Base-by-base conservation (phyloP, 2,329 filamentous ascomycete genomes). In the Aspergillus pseudonomiae region DNA sequence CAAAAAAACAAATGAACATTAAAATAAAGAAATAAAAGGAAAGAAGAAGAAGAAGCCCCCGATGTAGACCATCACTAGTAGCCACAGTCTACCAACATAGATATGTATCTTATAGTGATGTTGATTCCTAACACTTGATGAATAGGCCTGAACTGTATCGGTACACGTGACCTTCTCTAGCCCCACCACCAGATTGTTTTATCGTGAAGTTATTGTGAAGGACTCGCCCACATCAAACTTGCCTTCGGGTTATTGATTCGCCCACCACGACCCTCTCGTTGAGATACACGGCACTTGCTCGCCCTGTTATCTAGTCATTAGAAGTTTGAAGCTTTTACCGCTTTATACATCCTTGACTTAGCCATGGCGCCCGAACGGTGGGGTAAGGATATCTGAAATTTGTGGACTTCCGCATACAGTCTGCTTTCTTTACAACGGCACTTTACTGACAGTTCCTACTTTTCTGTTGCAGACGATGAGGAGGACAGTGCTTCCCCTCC, bases 401-500 rank as follows among this genome's bases (percentile, higher is more conserved):
- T 43, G 21, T 53, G 43, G 34, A 11, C 14, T 43, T 48, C 34
- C 50, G 26, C 12, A 53, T 58, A 19, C 26, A 45, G n/a, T 32
- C 30, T 32, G n/a, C 24, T 28, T 32, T 41, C 10, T 24, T 19
- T n/a, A 43, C 32, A 6, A 45, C 39, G 21, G 9, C 48, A 28
- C 26, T 43, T 55, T 43, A 68, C 63, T 55, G 53, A 67, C 53
- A 14, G 6, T 14, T 52, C 43, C 57, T 60, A 12, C 43, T 57
- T 62, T 12, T 43, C 62, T n/a, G 21, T 39, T 57, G 48, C 57
- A 74, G 77, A 78, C 64, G 79, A 81, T 28, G 78, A 88, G 66
- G 87, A 89, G 70, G 84, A 84, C 69, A 84, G 82, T 68, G 81
- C 81, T 26, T 78, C 82, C 21, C 75, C 79, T 60, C 79, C 83